Evolutionary conservation across 73 alveolate genomes (phyloP).

Genomic region (Paramecium octaurelia): DNA sequence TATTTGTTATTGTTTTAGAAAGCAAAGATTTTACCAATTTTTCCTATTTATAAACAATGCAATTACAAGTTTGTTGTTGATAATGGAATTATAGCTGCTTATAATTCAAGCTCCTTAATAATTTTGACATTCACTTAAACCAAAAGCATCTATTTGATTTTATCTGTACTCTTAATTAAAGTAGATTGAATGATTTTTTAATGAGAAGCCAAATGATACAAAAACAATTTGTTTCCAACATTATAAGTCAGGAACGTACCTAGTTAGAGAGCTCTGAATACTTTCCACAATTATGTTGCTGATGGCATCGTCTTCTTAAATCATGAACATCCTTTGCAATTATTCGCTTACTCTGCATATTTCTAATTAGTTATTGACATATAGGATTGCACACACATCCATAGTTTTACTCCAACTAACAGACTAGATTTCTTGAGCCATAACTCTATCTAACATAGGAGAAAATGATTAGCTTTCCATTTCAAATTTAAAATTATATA

Average conservation of each 20-base stretch:
- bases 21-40: slow-evolving; percentile 30
- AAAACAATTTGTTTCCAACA: not conserved
- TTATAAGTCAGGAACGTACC: not conserved
- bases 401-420: slow-evolving; percentile 47
- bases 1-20: not conserved
- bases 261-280: not conserved
- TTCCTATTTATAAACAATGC: not conserved
- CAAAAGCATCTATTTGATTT: not conserved
- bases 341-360: slow-evolving; percentile 32
- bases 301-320: not conserved
- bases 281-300: not conserved
- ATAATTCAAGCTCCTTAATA: not conserved
- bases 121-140: not conserved
- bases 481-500: not conserved
- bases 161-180: not conserved
- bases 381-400: slow-evolving; percentile 32
- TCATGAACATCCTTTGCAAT: slow-evolving; percentile 13
- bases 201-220: not conserved
- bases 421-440: not conserved
- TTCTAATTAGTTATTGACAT: not conserved
- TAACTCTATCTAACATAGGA: not conserved
- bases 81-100: not conserved
- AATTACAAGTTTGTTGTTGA: not conserved
- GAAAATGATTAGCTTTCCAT: slow-evolving; percentile 16
- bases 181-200: not conserved